Evolutionary conservation across 2,329 filamentous ascomycete genomes (phyloP).

Genomic region (Aspergillus arachidicola): DNA sequence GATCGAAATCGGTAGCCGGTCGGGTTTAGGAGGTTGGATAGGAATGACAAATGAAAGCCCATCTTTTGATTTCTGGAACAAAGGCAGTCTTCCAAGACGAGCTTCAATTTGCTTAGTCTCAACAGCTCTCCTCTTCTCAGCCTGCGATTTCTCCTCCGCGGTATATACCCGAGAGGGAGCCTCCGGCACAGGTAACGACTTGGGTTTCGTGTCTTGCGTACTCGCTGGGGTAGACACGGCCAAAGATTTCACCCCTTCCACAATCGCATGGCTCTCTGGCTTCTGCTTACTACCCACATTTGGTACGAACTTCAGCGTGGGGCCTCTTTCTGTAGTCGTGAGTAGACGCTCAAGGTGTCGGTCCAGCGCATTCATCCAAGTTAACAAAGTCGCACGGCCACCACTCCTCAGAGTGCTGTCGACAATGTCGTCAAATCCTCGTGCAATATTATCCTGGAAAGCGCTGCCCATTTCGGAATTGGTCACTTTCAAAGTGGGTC

Average conservation of each 20-base stretch:
- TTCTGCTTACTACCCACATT: conserved; percentile 54
- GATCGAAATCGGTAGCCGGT: conserved; percentile 63
- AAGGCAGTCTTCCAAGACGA: conserved; percentile 67
- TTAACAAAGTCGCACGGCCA: conserved; percentile 59
- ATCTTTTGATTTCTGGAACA: conserved; percentile 70
- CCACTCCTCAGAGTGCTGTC: conserved; percentile 52
- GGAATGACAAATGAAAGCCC: conserved; percentile 72
- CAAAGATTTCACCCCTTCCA: conserved; percentile 11
- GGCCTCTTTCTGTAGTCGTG: conserved; percentile 68
- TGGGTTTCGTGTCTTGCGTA: neutral
- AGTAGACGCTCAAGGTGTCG: conserved; percentile 71
- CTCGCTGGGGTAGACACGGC: conserved; percentile 1
- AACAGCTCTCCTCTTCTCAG: conserved; percentile 63
- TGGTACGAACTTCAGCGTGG: conserved; percentile 70
- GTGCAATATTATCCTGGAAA: conserved; percentile 75
- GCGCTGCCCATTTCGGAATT: conserved; percentile 73
- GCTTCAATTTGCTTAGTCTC: conserved; percentile 75
- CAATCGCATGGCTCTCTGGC: conserved; percentile 10
- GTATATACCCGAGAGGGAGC: conserved; percentile 56
- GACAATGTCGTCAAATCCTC: conserved; percentile 69
- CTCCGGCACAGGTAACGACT: conserved; percentile 13
- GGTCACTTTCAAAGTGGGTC: conserved; percentile 63
- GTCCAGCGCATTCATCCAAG: conserved; percentile 70
- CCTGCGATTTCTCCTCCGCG: conserved; percentile 61
- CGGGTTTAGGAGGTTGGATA: conserved; percentile 64